These are phyloP conservation scores for Ogataea hybrid DNA, from an alignment of 1,139 yeast species.

Conservation along the genomic window DNA sequence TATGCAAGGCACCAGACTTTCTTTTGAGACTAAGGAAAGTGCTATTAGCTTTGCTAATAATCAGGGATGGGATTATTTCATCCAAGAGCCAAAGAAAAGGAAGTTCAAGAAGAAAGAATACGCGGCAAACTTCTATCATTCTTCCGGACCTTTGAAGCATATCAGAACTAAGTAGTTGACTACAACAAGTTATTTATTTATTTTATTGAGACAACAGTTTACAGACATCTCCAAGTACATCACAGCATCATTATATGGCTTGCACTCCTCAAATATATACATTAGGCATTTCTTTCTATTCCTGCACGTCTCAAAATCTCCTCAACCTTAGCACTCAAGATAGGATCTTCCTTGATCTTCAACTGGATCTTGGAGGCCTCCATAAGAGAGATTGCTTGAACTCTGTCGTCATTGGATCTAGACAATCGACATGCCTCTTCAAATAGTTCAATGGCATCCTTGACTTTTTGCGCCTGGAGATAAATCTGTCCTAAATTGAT, in stretches of 20 bases:
- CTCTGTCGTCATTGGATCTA: constrained; percentile 81
- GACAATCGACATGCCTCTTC: constrained; percentile 81
- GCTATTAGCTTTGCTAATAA: constrained; percentile 80
- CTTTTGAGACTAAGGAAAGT: constrained; percentile 71
- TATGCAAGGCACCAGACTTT: constrained; percentile 83
- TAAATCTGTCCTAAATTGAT: constrained; percentile 88
- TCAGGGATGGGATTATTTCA: constrained; percentile 84
- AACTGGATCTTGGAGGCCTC: constrained; percentile 88
- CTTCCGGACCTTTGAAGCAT: constrained; percentile 71
- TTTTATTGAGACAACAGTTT: constrained; percentile 11
- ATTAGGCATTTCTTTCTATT: constrained; percentile 4
- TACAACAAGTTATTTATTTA: not conserved
- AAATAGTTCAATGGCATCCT: constrained; percentile 78
- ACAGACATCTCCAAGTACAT: not conserved
- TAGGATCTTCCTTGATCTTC: constrained; percentile 66
- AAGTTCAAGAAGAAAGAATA: constrained; percentile 76
- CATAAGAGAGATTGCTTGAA: constrained; percentile 88
- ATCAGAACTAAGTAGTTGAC: constrained; percentile 65
- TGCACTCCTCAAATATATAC: constrained; percentile 5
- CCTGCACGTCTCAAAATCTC: constrained; percentile 36
- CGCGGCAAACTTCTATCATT: constrained; percentile 68
- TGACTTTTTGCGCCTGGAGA: constrained; percentile 77
- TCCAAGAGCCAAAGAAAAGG: constrained; percentile 78
- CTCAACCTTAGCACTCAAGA: constrained; percentile 45
- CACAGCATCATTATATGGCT: not conserved